These are phyloP conservation scores for Suillus decipiens DNA, from an alignment of 768 basidiomycete species.

Conservation along the genomic window DNA sequence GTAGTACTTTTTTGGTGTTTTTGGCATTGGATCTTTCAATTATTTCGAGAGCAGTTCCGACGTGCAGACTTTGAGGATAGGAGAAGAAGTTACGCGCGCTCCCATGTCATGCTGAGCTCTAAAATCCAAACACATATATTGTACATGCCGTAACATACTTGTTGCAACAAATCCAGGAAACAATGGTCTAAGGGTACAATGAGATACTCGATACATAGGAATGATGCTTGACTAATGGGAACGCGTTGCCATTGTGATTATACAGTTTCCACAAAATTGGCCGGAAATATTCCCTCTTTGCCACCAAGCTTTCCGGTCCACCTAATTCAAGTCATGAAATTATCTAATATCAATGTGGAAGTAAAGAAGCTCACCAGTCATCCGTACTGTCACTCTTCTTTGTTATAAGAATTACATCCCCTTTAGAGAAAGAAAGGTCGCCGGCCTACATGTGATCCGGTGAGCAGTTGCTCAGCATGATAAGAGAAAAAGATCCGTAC, in stretches of 20 bases:
- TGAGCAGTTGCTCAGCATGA: slow-evolving; percentile 1
- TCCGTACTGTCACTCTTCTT: slow-evolving; percentile 71
- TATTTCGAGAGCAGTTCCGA: background rate
- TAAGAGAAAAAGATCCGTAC: slow-evolving; percentile 36
- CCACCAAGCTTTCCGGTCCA: slow-evolving; percentile 74
- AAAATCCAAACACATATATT: background rate
- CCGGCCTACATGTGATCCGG: slow-evolving; percentile 49
- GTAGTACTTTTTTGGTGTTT: slow-evolving; percentile 49
- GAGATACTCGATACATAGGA: slow-evolving; percentile 4
- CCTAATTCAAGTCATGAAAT: slow-evolving; percentile 39
- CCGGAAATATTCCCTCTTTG: slow-evolving; percentile 72
- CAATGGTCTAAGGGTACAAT: background rate
- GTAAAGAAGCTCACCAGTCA: slow-evolving; percentile 57
- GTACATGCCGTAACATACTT: background rate
- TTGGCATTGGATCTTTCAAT: slow-evolving; percentile 27
- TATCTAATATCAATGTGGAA: background rate
- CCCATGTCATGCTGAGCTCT: background rate
- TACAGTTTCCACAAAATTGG: slow-evolving; percentile 78
- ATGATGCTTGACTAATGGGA: slow-evolving; percentile 5
- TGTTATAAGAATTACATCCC: slow-evolving; percentile 70
- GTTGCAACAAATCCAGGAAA: background rate
- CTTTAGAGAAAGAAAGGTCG: slow-evolving; percentile 75
- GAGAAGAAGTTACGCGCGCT: background rate
- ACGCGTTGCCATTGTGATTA: slow-evolving; percentile 18
- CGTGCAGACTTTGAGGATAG: background rate